Evolutionary conservation across 805 yeast genomes (phyloP).

Genomic region (Candida insectorum): DNA sequence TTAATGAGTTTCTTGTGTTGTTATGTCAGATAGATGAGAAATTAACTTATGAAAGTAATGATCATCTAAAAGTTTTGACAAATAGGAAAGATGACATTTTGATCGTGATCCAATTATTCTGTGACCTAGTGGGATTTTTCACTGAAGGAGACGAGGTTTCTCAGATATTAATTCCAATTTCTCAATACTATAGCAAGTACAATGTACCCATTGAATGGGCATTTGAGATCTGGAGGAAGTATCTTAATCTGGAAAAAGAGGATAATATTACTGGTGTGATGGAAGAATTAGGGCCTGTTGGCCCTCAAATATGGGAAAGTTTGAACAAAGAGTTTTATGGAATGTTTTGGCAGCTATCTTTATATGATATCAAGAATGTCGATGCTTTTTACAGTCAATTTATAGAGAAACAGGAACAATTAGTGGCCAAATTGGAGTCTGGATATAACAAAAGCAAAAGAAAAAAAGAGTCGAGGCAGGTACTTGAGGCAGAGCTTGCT

Average conservation of each 20-base stretch:
- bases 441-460: conserved; percentile 6
- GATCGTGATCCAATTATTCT: conserved; percentile 60
- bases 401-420: conserved; percentile 30
- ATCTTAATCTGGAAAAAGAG: conserved; percentile 17
- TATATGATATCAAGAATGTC: conserved; percentile 66
- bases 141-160: conserved; percentile 30
- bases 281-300: neutral
- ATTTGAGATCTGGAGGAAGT: conserved; percentile 73
- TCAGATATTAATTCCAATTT: conserved; percentile 36
- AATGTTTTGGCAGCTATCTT: conserved; percentile 69
- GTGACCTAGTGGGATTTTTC: conserved; percentile 55
- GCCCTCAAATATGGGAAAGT: no score
- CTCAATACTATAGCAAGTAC: conserved; percentile 38
- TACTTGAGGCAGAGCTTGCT: conserved; percentile 21
- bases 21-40: conserved; percentile 48
- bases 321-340: no score
- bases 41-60: conserved; percentile 29
- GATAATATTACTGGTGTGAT: neutral
- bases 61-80: conserved; percentile 64
- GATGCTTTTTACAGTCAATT: conserved; percentile 49
- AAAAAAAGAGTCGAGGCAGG: conserved; percentile 1
- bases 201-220: conserved; percentile 59
- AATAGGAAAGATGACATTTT: conserved; percentile 69
- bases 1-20: conserved; percentile 65
- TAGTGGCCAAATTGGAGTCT: conserved; percentile 4